Conservation (phyloP, 768 basidiomycete genomes). For the Kwoniella pini region DNA sequence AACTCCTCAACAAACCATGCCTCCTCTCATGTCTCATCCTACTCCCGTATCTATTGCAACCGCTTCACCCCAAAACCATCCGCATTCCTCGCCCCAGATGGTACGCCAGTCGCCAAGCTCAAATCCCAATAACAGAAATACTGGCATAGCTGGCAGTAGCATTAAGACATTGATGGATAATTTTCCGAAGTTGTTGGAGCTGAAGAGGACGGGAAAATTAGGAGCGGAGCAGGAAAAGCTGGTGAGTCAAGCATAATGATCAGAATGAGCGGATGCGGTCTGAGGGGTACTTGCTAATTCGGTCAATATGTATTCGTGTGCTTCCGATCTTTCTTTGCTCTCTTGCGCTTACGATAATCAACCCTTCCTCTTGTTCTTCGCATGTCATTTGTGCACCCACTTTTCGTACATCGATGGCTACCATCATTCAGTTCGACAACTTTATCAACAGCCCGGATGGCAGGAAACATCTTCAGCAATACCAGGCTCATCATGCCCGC, state of each 20-base stretch:
- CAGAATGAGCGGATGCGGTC: neutral
- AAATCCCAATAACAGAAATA: conserved; percentile 1
- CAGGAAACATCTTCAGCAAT: conserved; percentile 26
- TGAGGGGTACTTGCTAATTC: too few relatives aligned
- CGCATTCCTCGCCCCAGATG: conserved; percentile 17
- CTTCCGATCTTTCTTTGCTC: too few relatives aligned
- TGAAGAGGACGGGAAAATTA: conserved; percentile 31
- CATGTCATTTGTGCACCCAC: too few relatives aligned
- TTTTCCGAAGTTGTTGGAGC: conserved; percentile 37
- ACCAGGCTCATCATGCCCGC: conserved; percentile 32
- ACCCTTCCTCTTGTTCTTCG: neutral
- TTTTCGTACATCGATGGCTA: too few relatives aligned
- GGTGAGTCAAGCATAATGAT: conserved; percentile 27
- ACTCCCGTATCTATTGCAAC: conserved; percentile 18
- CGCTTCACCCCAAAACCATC: conserved; percentile 16
- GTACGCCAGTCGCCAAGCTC: conserved; percentile 11
- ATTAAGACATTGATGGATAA: conserved; percentile 35
- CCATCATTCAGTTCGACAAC: conserved; percentile 29
- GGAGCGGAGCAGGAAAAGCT: conserved; percentile 34
- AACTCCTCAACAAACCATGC: conserved; percentile 12
- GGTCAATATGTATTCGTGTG: too few relatives aligned
- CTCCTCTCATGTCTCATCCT: conserved; percentile 9
- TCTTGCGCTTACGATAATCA: neutral
- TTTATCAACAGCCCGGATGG: conserved; percentile 37
- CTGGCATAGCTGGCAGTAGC: conserved; percentile 3